Evolutionary conservation across 768 basidiomycete genomes (phyloP).

Genomic region (Russula vinacea): DNA sequence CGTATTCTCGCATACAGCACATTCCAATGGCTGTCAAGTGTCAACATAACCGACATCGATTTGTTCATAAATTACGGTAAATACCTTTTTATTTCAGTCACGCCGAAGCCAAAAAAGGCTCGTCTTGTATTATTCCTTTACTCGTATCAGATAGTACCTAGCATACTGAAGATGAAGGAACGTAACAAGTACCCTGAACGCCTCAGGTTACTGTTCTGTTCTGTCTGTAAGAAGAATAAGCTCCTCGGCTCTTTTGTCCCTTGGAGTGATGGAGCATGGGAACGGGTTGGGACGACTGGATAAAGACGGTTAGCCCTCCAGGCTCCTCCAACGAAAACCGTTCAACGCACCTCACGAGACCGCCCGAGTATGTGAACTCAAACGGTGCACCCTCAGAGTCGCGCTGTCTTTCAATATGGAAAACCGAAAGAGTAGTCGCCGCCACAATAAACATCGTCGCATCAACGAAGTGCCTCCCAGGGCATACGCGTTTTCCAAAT

Average conservation of each 20-base stretch:
- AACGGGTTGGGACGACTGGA: slow-evolving; percentile 3
- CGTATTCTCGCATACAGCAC: too few relatives aligned
- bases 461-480: slow-evolving; percentile 19
- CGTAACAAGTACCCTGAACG: neutral
- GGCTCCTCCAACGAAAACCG: neutral
- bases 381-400: neutral
- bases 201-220: neutral
- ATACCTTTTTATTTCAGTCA: too few relatives aligned
- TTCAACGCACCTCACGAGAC: neutral
- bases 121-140: too few relatives aligned
- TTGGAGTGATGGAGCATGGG: slow-evolving; percentile 14
- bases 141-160: too few relatives aligned
- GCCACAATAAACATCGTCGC: slow-evolving; percentile 15
- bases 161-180: neutral
- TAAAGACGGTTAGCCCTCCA: neutral
- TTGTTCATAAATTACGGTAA: too few relatives aligned
- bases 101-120: too few relatives aligned
- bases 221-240: neutral
- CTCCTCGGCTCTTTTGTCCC: slow-evolving; percentile 12
- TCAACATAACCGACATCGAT: too few relatives aligned
- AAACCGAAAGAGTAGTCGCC: slow-evolving; percentile 10
- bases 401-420: neutral
- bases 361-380: neutral
- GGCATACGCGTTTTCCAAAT: slow-evolving; percentile 17
- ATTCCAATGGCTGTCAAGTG: too few relatives aligned